These are phyloP conservation scores for Populus deltoides DNA, from an alignment of 345 rosid genomes.

Conservation along the genomic window DNA sequence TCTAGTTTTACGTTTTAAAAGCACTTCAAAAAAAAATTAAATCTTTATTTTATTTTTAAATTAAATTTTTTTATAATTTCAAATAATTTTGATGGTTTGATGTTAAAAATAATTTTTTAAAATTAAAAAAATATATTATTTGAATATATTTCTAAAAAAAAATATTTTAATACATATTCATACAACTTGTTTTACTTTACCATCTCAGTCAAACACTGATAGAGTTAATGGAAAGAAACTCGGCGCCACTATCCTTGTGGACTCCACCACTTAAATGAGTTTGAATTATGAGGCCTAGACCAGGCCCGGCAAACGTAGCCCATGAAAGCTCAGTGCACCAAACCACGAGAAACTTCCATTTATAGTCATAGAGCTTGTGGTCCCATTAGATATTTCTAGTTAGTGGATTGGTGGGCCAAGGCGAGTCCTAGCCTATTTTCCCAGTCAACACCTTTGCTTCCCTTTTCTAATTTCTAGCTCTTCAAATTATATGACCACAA, in stretches of 20 bases:
- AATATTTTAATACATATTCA: too few relatives aligned
- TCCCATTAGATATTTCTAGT: background rate
- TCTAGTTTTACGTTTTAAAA: too few relatives aligned
- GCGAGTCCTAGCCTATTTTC: background rate
- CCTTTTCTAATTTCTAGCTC: background rate
- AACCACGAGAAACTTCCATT: background rate
- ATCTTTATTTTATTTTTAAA: too few relatives aligned
- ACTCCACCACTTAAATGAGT: background rate
- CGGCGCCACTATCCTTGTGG: background rate
- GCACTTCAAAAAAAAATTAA: too few relatives aligned
- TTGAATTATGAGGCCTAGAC: background rate
- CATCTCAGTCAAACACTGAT: too few relatives aligned
- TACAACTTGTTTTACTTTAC: too few relatives aligned
- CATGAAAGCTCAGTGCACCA: background rate
- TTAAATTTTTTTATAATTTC: too few relatives aligned
- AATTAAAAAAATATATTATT: too few relatives aligned
- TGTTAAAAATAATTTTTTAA: too few relatives aligned
- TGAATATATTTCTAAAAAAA: too few relatives aligned
- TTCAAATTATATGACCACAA: background rate
- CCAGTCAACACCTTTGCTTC: background rate
- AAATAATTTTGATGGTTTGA: too few relatives aligned
- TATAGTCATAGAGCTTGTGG: background rate
- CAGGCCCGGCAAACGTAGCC: background rate
- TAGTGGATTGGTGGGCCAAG: background rate
- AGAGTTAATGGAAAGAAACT: too few relatives aligned